phyloP scores from a whole-genome alignment of 1,284 basidiomycete species.

The Chalciporus sp. region DNA sequence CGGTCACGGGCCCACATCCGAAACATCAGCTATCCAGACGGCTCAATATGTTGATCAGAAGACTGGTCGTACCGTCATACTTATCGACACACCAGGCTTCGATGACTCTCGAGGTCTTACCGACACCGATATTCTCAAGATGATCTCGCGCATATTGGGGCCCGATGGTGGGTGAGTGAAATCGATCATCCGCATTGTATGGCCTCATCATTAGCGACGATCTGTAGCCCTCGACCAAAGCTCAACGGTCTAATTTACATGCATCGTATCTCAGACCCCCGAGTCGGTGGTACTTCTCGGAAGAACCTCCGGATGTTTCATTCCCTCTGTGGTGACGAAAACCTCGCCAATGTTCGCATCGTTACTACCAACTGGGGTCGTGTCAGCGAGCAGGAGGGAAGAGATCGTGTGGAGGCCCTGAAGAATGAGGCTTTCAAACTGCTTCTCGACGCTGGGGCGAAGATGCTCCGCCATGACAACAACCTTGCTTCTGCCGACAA shows the following conservation, averaged over 20 bases:
- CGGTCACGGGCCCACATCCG: constrained; percentile 4
- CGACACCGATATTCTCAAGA: constrained; percentile 29
- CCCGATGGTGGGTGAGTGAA: constrained; percentile 37
- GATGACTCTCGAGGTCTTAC: constrained; percentile 28
- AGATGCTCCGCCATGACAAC: constrained; percentile 30
- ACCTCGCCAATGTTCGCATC: constrained; percentile 42
- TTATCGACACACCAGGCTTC: constrained; percentile 35
- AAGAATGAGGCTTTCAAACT: constrained; percentile 30
- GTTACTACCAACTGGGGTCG: constrained; percentile 35
- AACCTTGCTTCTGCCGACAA: constrained; percentile 25
- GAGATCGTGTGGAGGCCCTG: constrained; percentile 27
- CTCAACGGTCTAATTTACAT: constrained; percentile 46
- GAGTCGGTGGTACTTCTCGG: constrained; percentile 43
- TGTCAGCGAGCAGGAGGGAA: constrained; percentile 26
- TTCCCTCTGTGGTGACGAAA: constrained; percentile 43
- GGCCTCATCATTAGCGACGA: background rate
- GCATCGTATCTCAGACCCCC: constrained; percentile 46
- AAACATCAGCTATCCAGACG: background rate
- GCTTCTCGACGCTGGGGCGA: constrained; percentile 36
- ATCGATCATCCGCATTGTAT: no score
- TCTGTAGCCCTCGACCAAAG: no score
- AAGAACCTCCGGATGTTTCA: constrained; percentile 46
- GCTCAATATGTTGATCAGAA: constrained; percentile 1
- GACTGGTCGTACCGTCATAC: constrained; percentile 17
- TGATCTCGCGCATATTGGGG: constrained; percentile 39